Percentiles rank a stretch among this genome's conserved stretches.
Evolutionary conservation across 495 filamentous ascomycete genomes (phyloP).

Genomic region (Aspergillus wentii): DNA sequence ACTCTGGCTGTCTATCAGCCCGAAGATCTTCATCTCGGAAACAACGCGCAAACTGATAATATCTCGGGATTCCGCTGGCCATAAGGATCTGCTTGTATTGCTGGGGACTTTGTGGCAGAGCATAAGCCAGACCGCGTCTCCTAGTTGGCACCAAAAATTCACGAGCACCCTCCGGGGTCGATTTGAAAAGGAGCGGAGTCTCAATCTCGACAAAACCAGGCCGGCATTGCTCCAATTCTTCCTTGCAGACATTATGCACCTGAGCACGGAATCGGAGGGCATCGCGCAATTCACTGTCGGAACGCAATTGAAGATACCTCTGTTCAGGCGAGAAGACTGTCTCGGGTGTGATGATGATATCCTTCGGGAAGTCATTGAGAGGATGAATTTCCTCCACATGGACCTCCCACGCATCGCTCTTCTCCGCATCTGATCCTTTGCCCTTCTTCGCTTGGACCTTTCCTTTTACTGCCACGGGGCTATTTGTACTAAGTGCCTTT

Average conservation of each 20-base stretch:
- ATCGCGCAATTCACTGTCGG: conserved; percentile 54
- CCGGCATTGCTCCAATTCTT: conserved; percentile 38
- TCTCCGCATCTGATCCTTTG: conserved; percentile 19
- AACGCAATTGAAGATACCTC: conserved; percentile 82
- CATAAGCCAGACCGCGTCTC: conserved; percentile 70
- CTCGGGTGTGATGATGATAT: conserved; percentile 68
- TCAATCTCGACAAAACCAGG: conserved; percentile 73
- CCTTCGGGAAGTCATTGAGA: conserved; percentile 71
- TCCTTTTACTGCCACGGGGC: conserved; percentile 49
- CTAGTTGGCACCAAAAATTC: conserved; percentile 95
- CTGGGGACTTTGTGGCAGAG: conserved; percentile 91
- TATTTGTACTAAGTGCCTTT: conserved; percentile 43
- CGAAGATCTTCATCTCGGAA: conserved; percentile 94
- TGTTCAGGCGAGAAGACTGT: conserved; percentile 67
- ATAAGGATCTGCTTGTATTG: conserved; percentile 99
- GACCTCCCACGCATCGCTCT: conserved; percentile 50
- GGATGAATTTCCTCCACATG: conserved; percentile 56
- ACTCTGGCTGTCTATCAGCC: conserved; percentile 93
- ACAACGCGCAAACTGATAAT: conserved; percentile 91
- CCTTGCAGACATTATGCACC: conserved; percentile 46
- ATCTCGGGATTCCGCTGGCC: conserved; percentile 75
- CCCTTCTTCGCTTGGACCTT: conserved; percentile 40
- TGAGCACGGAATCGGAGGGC: conserved; percentile 57
- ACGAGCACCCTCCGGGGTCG: conserved; percentile 89
- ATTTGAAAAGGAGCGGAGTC: conserved; percentile 93